Conservation (phyloP, 1,284 basidiomycete species). For the Kwoniella shivajii region DNA sequence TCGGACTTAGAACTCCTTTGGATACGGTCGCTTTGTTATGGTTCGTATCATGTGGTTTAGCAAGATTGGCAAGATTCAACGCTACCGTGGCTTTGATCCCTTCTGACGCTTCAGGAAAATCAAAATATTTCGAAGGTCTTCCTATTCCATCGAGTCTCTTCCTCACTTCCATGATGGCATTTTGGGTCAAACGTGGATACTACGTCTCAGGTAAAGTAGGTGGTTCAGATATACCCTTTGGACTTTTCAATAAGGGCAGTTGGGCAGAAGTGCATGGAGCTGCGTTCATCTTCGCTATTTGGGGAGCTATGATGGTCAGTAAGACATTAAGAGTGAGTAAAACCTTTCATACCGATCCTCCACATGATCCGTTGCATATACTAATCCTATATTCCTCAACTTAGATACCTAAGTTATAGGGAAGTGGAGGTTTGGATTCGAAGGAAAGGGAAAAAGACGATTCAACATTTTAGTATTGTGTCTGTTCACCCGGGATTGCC, state of each 20-base stretch:
- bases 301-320: conserved; percentile 94
- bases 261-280: conserved; percentile 78
- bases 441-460: not conserved
- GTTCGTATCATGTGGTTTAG: conserved; percentile 95
- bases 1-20: conserved; percentile 85
- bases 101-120: conserved; percentile 82
- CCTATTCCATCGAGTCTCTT: conserved; percentile 90
- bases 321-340: conserved; percentile 75
- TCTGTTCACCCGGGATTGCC: conserved; percentile 15
- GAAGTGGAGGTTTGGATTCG: not conserved
- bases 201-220: conserved; percentile 58
- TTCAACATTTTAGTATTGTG: not conserved
- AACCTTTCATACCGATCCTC: not conserved
- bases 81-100: conserved; percentile 95
- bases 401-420: conserved; percentile 19
- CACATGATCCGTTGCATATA: not conserved
- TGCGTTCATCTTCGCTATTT: conserved; percentile 70
- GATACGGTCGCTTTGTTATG: conserved; percentile 83
- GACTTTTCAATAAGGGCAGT: conserved; percentile 66
- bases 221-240: conserved; percentile 63
- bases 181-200: conserved; percentile 81
- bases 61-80: conserved; percentile 95
- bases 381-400: not conserved
- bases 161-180: conserved; percentile 77
- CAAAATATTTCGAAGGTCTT: conserved; percentile 94